Evolutionary conservation across 2,329 filamentous ascomycete genomes (phyloP), one percentile per base, ranked within the genome.

Genomic region (Teratosphaeriaceae sp.): DNA sequence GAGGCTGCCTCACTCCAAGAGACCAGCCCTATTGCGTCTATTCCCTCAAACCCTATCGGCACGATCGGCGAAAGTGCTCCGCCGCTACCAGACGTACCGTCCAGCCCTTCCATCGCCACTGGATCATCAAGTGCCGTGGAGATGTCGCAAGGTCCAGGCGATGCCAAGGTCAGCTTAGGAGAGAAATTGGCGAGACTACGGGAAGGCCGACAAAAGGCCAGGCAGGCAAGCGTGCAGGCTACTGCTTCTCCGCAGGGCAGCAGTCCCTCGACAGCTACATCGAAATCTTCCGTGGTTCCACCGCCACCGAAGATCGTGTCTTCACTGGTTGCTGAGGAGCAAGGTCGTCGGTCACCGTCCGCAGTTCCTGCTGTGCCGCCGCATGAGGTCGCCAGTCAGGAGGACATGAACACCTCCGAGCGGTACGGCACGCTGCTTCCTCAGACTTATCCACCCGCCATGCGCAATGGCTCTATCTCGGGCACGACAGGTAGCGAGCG

Each of bases 381-480:
- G 2, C 27, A 49, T 1, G 49, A 53, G 0, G 44, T 37, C 2
- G 48, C 56, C 8, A 58, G 60, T 1, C 49, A 48, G 33, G 60
- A 64, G 27, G 59, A 64, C 31, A 56, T 58, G 53, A 59, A 53
- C 20, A 61, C 59, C 1, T 61, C 59, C 9, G 61, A 59, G 36
- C 52, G 60, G 16, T 63, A 60, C 36, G 52, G 57, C 36, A 63
- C 60, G 4, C 46, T 64, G 1, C 22, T 64, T 1, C 61, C 61
- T 5, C 15, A 39, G n/a, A 3, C 42, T 2, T 44, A 42, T 16
- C 42, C 42, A 6, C 23, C 34, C 13, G 22, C 20, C 2, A 8
- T 13, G 12, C 43, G 43, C 5, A 36, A 9, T 11, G 31, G 21
- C 12, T 44, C 43, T 5, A 36, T 23, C 7, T 18, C 37, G 7